Base-by-base conservation (phyloP, 164 flowering plant species). In the Santalum album region DNA sequence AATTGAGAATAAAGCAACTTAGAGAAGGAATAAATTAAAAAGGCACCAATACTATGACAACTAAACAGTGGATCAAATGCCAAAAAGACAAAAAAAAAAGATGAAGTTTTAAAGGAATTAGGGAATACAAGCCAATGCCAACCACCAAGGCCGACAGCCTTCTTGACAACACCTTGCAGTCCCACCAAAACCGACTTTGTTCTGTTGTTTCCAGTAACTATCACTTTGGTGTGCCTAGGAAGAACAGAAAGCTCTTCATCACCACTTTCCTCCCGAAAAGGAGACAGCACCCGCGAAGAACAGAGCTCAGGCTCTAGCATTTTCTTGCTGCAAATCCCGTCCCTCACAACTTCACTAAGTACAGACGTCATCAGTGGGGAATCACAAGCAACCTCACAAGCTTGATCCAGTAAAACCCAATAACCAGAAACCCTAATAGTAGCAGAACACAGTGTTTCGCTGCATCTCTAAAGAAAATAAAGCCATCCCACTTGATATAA, bases 101-200 rank as follows among this genome's bases (percentile, higher is more conserved):
- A 56, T 15, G 35, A 17, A 22, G 18, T 25, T 27, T 14, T 10
- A 6, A 54, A 48, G 53, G 35, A 60, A 36, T n/a, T 11, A 52
- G 27, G 55, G 26, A 23, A 27, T 80, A 91, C 98, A 90, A 91
- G 96, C 98, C 96, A 91, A 63, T 91, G 98, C 98, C 98, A 91
- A 42, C 98, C 97, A 60, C 97, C 97, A 46, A 87, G 92, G n/a
- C 97, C 97, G 59, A 90, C 97, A 71, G 97, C 97, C 70, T 90
- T 90, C 84, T 90, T 90, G 49, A 90, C 98, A 49, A 90, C 98
- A 7, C 98, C 98, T 73, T 90, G 98, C 22, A 90, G 64, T 12
- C 98, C 98, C 34, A 90, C 96, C 56, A 90, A 65, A 21, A 88
- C 98, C 7, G 96, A 88, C 70, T 91, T 91, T 1, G 98, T 91